Evolutionary conservation across 352 stramenopile genomes (phyloP).

Genomic region (Pythium volutum): DNA sequence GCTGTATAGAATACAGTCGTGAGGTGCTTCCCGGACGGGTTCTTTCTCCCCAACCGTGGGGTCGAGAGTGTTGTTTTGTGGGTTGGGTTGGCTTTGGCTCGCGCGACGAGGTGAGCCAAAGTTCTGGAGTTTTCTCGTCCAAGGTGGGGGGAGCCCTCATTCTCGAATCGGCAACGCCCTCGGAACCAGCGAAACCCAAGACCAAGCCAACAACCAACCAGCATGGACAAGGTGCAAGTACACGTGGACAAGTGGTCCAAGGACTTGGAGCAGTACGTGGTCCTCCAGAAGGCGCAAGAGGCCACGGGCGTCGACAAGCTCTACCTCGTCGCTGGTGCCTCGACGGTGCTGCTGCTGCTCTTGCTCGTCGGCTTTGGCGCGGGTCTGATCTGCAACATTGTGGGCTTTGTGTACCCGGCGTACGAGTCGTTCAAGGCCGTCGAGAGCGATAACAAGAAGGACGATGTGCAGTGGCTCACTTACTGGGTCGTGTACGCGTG

Average conservation of each 20-base stretch:
- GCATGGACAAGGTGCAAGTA: slow-evolving; percentile 83
- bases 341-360: slow-evolving; percentile 65
- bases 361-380: slow-evolving; percentile 85
- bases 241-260: slow-evolving; percentile 86
- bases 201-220: slow-evolving; percentile 1
- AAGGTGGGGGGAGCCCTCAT: slow-evolving; percentile 8
- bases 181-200: slow-evolving; percentile 19
- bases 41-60: slow-evolving; percentile 25
- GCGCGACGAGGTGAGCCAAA: slow-evolving; percentile 20
- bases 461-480: slow-evolving; percentile 91
- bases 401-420: slow-evolving; percentile 81
- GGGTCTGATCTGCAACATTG: slow-evolving; percentile 80
- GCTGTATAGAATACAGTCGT: neutral
- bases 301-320: slow-evolving; percentile 86
- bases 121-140: slow-evolving; percentile 12
- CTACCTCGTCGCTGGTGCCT: slow-evolving; percentile 72
- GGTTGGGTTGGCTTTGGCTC: slow-evolving; percentile 7
- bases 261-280: slow-evolving; percentile 77
- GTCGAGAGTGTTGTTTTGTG: slow-evolving; percentile 23
- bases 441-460: slow-evolving; percentile 71
- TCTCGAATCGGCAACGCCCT: slow-evolving; percentile 28
- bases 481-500: slow-evolving; percentile 98
- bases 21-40: neutral
- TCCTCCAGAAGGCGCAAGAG: slow-evolving; percentile 78
- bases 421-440: slow-evolving; percentile 87